Conservation (phyloP, 768 basidiomycete genomes). For the Leucocoprinus leucothites region DNA sequence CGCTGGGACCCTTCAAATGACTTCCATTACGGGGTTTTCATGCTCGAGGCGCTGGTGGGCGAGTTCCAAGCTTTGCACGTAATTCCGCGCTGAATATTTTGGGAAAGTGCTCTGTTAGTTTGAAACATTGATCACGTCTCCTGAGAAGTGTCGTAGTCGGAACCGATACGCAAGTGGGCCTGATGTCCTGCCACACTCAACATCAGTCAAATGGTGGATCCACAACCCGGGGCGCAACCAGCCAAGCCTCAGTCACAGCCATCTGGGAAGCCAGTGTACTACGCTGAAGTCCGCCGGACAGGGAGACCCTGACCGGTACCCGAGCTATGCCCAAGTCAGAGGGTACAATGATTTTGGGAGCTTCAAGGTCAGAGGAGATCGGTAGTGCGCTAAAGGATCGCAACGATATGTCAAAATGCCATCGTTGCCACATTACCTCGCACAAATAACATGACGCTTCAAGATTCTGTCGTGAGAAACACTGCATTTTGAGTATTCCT, state of each 20-base stretch:
- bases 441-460: neutral
- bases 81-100: neutral
- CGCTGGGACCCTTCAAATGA: too few relatives aligned
- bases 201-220: constrained; percentile 9
- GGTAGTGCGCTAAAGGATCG: neutral
- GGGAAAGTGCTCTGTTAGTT: neutral
- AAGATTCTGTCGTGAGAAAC: too few relatives aligned
- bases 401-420: neutral
- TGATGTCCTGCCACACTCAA: neutral
- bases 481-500: too few relatives aligned
- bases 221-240: neutral
- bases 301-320: neutral
- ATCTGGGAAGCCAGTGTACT: neutral
- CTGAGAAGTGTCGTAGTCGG: constrained; percentile 7
- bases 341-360: too few relatives aligned
- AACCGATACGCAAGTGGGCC: neutral
- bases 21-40: neutral
- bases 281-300: neutral
- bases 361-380: too few relatives aligned
- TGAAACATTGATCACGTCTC: constrained; percentile 9
- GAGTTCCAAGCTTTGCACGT: too few relatives aligned
- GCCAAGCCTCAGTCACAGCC: too few relatives aligned
- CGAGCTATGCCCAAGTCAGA: too few relatives aligned
- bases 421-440: constrained; percentile 8
- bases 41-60: neutral